Evolutionary conservation across 805 yeast genomes (phyloP), one percentile per base, ranked within the genome.

Genomic region (Geotrichum ghanense): DNA sequence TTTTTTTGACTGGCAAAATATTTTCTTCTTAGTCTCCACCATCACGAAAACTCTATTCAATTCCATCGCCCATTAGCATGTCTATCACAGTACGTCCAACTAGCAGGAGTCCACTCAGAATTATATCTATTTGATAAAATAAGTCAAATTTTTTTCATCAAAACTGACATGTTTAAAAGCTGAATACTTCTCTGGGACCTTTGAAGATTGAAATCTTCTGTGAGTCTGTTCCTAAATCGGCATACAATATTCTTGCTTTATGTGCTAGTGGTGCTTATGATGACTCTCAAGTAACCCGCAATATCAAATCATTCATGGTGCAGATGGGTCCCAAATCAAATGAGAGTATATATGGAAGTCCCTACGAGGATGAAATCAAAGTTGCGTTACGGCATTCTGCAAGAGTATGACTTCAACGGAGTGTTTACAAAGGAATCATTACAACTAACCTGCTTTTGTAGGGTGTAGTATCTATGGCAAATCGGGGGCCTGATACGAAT

Each of bases 231-330:
- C 74, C 74, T 2, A 58, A 54, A 43, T 54, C 72, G 2, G 59
- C 69, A 4, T 45, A 66, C 63, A 70, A 70, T 53, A 71, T 71
- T 48, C 56, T 72, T 14, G 74, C 71, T 1, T 72, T 63, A 45
- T 69, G 73, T 51, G 75, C 75, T 2, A 54, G 58, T 25, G 75
- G 75, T 1, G 63, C 67, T 1, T 70, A 67, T 49, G 51, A 59
- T 44, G 49, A 54, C 24, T 55, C 63, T 3, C 57, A 56, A 43
- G 58, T 64, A 20, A 63, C 62, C 45, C 41, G 67, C 16, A 60
- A 61, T 42, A 63, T 64, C 65, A 71, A 76, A 61, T 53, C 68
- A 50, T 73, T 73, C 64, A 73, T 73, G 73, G 70, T 73, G 55
- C 78, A 73, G 60, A 75, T 75, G 56, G 63, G 63, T 6, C 62